Conservation (phyloP, 768 basidiomycete genomes). For the Sporobolomyces phaffii region DNA sequence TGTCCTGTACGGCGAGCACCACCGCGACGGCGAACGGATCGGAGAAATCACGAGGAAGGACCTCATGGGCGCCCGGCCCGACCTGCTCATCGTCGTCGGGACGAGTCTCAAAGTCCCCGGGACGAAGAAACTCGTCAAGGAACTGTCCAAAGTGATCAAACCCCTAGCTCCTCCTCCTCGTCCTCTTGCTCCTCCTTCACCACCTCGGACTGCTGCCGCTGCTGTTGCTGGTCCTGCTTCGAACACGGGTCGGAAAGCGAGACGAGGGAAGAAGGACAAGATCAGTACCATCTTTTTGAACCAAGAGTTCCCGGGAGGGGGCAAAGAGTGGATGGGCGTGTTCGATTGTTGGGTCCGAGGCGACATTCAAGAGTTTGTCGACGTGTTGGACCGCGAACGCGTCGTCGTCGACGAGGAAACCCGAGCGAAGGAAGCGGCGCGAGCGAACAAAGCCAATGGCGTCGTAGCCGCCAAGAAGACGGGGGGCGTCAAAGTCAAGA, state of each 20-base stretch:
- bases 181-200: slow-evolving; percentile 48
- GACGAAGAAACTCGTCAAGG: slow-evolving; percentile 82
- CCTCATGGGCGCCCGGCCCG: slow-evolving; percentile 63
- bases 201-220: background rate
- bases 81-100: slow-evolving; percentile 80
- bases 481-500: background rate
- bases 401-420: slow-evolving; percentile 8
- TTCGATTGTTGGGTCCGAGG: slow-evolving; percentile 87
- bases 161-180: slow-evolving; percentile 49
- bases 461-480: background rate
- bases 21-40: slow-evolving; percentile 78
- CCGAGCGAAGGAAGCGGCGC: background rate
- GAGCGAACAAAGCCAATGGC: no score
- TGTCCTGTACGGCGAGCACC: slow-evolving; percentile 81
- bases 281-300: slow-evolving; percentile 75
- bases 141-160: slow-evolving; percentile 55
- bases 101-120: slow-evolving; percentile 84
- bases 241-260: no score
- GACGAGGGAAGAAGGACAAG: slow-evolving; percentile 41
- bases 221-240: no score
- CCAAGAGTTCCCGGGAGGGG: slow-evolving; percentile 75
- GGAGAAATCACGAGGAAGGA: slow-evolving; percentile 78
- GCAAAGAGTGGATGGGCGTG: slow-evolving; percentile 79
- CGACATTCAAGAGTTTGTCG: slow-evolving; percentile 74
- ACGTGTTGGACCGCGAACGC: slow-evolving; percentile 57